A percentile compares a stretch with the other conserved stretches of the same genome.
Conservation (phyloP, 371 early-diverging fungal genomes). For the Mortierella sp. region DNA sequence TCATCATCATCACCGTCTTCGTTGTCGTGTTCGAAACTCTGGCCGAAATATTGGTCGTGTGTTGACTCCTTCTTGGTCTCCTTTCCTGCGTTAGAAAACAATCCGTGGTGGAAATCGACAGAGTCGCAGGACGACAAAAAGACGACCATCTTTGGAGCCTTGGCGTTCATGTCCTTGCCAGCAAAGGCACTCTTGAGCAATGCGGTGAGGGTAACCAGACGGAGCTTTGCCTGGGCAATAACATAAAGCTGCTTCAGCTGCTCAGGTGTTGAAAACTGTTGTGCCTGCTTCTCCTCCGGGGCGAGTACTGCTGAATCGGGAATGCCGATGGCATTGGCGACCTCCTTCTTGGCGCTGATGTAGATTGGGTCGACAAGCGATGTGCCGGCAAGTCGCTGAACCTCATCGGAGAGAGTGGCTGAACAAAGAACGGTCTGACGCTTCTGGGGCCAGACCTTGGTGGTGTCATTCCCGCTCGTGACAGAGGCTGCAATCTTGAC, state of each 20-base stretch:
- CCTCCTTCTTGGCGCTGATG: constrained; percentile 64
- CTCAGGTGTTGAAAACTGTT: constrained; percentile 75
- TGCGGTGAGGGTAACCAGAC: constrained; percentile 87
- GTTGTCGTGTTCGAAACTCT: constrained; percentile 31
- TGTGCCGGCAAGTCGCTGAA: constrained; percentile 86
- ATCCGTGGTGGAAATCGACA: constrained; percentile 91
- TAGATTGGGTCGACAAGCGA: constrained; percentile 80
- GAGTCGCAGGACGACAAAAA: constrained; percentile 94
- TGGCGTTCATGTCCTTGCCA: constrained; percentile 59
- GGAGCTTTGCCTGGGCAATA: constrained; percentile 90
- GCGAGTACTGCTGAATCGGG: constrained; percentile 58
- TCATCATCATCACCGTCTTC: constrained; percentile 60
- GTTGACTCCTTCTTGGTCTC: constrained; percentile 59
- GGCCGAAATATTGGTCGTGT: constrained; percentile 49
- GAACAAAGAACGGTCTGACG: constrained; percentile 94
- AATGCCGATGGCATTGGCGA: constrained; percentile 34
- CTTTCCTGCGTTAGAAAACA: constrained; percentile 75
- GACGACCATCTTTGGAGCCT: constrained; percentile 81
- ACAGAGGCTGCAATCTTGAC: constrained; percentile 51
- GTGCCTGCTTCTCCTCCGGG: constrained; percentile 54
- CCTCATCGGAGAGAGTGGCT: constrained; percentile 90
- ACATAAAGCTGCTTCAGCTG: constrained; percentile 90
- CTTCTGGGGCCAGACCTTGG: constrained; percentile 71
- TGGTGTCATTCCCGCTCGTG: constrained; percentile 52
- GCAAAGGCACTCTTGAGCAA: constrained; percentile 70